Percentiles rank a stretch among this genome's conserved stretches.
These are phyloP conservation scores for Beauveria scarabaeidicola DNA, from an alignment of 2,329 filamentous ascomycete genomes.

Conservation along the genomic window DNA sequence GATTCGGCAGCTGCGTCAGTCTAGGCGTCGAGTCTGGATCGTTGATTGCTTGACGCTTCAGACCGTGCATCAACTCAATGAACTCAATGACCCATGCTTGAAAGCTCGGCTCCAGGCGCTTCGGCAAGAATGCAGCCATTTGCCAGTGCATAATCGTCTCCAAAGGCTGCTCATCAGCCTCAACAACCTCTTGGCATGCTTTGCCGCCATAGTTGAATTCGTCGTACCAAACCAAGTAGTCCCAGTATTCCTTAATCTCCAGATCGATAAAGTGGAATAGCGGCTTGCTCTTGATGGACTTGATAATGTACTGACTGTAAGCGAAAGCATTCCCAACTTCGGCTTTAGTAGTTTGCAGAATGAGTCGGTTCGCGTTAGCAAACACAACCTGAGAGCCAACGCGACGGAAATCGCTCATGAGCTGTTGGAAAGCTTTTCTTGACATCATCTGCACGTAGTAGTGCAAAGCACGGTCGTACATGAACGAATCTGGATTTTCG, in stretches of 20 bases:
- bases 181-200: slow-evolving; percentile 74
- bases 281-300: slow-evolving; percentile 91
- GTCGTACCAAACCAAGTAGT: slow-evolving; percentile 98
- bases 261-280: slow-evolving; percentile 96
- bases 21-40: slow-evolving; percentile 44
- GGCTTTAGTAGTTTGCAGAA: slow-evolving; percentile 91
- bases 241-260: slow-evolving; percentile 98
- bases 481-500: slow-evolving; percentile 82
- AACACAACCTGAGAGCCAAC: slow-evolving; percentile 96
- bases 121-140: slow-evolving; percentile 79
- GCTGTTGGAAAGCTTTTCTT: slow-evolving; percentile 89
- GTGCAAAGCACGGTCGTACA: slow-evolving; percentile 89
- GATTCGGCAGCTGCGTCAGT: slow-evolving; percentile 51
- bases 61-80: slow-evolving; percentile 82
- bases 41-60: slow-evolving; percentile 60
- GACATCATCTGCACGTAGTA: slow-evolving; percentile 99
- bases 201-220: slow-evolving; percentile 98
- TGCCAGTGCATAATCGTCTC: slow-evolving; percentile 99
- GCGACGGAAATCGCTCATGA: slow-evolving; percentile 92
- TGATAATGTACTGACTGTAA: slow-evolving; percentile 95
- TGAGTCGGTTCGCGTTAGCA: slow-evolving; percentile 77
- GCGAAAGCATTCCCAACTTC: slow-evolving; percentile 96
- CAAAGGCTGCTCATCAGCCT: slow-evolving; percentile 62
- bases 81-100: slow-evolving; percentile 92
- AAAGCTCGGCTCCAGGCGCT: slow-evolving; percentile 73